A percentile compares a stretch with the other conserved stretches of the same genome.
Evolutionary conservation across 73 alveolate species (phyloP).

Genomic region (Tetrahymena thermophila): DNA sequence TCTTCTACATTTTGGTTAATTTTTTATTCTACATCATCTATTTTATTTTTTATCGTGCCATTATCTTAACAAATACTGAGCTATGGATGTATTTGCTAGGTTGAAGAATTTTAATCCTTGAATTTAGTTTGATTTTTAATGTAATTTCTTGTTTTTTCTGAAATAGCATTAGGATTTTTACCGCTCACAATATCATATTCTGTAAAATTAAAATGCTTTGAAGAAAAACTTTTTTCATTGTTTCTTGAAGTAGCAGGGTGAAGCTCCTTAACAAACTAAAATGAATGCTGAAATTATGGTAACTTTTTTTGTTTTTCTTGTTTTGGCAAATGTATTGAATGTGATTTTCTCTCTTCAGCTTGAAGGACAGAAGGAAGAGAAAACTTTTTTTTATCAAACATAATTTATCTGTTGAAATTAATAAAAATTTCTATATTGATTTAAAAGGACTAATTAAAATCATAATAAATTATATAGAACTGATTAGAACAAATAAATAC

Average conservation of each 20-base stretch:
- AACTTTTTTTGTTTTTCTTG: neutral
- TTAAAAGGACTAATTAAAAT: too few species aligned
- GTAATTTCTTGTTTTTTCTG: neutral
- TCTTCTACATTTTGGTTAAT: neutral
- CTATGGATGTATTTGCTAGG: neutral
- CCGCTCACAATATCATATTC: neutral
- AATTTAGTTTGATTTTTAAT: neutral
- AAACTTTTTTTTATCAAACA: neutral
- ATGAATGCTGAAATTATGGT: neutral
- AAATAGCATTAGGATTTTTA: too few species aligned
- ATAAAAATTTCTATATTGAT: too few species aligned
- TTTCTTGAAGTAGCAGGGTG: neutral
- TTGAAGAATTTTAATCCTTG: neutral
- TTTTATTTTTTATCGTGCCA: neutral
- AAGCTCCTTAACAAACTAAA: neutral
- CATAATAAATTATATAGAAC: too few species aligned
- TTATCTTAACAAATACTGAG: neutral
- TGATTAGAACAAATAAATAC: too few species aligned
- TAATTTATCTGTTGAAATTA: neutral
- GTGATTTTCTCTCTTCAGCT: neutral
- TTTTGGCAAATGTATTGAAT: neutral
- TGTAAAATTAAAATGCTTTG: neutral
- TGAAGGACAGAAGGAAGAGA: neutral
- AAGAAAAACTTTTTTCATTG: neutral
- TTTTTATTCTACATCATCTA: neutral